Evolutionary conservation across 2,329 filamentous ascomycete genomes (phyloP).

Genomic region (Monosporascus sp.): DNA sequence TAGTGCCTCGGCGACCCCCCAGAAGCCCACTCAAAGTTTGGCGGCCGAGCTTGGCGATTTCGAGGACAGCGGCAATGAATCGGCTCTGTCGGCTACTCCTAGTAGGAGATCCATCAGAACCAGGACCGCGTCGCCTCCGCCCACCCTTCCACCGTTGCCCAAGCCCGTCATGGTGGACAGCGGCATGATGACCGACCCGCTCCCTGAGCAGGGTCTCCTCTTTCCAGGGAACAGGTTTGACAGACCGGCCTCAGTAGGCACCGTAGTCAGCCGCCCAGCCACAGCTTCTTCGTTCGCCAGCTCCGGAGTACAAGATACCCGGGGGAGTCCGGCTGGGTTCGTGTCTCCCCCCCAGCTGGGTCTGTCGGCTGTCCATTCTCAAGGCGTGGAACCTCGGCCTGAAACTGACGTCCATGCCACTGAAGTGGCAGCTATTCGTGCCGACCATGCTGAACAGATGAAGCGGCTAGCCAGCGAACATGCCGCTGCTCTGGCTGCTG

Average conservation of each 20-base stretch:
- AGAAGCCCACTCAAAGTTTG: constrained; percentile 64
- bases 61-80: constrained; percentile 69
- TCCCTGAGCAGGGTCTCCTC: constrained; percentile 21
- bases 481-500: constrained; percentile 13
- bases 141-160: constrained; percentile 45
- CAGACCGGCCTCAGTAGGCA: constrained; percentile 38
- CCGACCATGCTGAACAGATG: constrained; percentile 21
- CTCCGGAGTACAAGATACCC: constrained; percentile 42
- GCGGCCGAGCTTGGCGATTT: constrained; percentile 87
- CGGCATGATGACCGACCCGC: constrained; percentile 56
- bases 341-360: constrained; percentile 31
- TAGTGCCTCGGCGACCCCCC: constrained; percentile 43
- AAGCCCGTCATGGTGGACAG: constrained; percentile 54
- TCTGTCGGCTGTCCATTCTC: constrained; percentile 39
- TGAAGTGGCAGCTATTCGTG: constrained; percentile 30
- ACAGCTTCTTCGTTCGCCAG: constrained; percentile 46
- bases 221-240: constrained; percentile 20
- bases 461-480: constrained; percentile 21
- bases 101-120: constrained; percentile 43
- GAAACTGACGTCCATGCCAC: constrained; percentile 21
- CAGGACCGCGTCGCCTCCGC: constrained; percentile 38
- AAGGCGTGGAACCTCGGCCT: constrained; percentile 33
- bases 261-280: constrained; percentile 42
- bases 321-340: constrained; percentile 2
- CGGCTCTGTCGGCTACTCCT: constrained; percentile 50